These are phyloP conservation scores for Penicillium pulvis DNA, from an alignment of 495 filamentous ascomycete genomes.

Conservation along the genomic window DNA sequence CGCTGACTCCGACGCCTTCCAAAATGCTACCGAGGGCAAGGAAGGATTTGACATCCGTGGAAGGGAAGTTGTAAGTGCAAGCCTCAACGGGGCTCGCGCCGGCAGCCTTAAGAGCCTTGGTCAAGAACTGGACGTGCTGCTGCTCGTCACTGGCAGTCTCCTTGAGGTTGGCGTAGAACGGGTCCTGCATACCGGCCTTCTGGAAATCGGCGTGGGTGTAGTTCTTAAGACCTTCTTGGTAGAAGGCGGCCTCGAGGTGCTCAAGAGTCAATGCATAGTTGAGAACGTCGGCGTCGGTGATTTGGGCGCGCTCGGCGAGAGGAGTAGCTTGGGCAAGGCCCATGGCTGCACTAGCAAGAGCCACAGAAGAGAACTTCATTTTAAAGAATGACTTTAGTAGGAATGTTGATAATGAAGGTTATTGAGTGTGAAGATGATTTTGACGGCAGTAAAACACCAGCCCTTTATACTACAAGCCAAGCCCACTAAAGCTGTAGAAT, in stretches of 20 bases:
- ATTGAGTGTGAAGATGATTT: too few species aligned
- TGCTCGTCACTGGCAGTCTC: slow-evolving; percentile 55
- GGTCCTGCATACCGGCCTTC: slow-evolving; percentile 48
- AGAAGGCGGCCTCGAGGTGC: slow-evolving; percentile 50
- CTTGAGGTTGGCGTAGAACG: slow-evolving; percentile 56
- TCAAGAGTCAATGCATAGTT: slow-evolving; percentile 39
- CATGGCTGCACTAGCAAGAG: too few species aligned
- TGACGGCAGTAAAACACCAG: too few species aligned
- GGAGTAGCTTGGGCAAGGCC: too few species aligned
- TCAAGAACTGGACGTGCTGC: slow-evolving; percentile 60
- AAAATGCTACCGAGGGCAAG: slow-evolving; percentile 54
- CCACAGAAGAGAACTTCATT: too few species aligned
- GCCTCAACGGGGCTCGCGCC: slow-evolving; percentile 49
- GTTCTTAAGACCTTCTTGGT: slow-evolving; percentile 58
- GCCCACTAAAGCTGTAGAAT: too few species aligned
- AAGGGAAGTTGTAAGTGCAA: slow-evolving; percentile 63
- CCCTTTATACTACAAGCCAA: too few species aligned
- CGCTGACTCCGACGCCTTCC: slow-evolving; percentile 56
- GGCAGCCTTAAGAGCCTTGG: slow-evolving; percentile 48
- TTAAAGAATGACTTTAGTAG: too few species aligned
- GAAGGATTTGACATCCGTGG: slow-evolving; percentile 47
- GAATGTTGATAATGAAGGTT: too few species aligned
- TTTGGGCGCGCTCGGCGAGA: too few species aligned
- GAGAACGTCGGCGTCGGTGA: slow-evolving; percentile 31
- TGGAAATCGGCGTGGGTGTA: slow-evolving; percentile 54